Evolutionary conservation across 2,329 filamentous ascomycete genomes (phyloP).

Genomic region (Atkinsonella hypoxylon): DNA sequence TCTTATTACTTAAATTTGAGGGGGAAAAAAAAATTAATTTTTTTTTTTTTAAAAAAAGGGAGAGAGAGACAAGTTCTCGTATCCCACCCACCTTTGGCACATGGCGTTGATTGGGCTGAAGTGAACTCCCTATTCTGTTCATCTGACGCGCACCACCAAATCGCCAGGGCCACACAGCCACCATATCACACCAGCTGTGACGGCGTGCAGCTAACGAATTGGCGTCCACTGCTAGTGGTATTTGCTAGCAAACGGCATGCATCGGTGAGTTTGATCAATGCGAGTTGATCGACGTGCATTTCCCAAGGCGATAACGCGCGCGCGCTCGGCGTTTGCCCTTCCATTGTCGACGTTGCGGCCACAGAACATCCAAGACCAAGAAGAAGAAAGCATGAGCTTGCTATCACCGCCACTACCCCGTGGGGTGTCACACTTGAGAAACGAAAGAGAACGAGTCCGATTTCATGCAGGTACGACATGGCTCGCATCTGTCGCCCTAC

Average conservation of each 20-base stretch:
- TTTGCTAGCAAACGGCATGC: neutral
- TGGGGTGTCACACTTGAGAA: neutral
- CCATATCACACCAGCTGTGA: neutral
- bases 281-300: neutral
- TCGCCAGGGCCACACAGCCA: neutral
- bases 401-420: neutral
- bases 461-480: constrained; percentile 2
- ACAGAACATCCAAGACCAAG: too few relatives aligned
- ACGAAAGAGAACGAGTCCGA: neutral
- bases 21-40: too few relatives aligned
- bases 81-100: too few relatives aligned
- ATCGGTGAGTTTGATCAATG: neutral
- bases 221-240: neutral
- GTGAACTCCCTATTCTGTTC: too few relatives aligned
- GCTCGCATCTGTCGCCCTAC: neutral
- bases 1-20: too few relatives aligned
- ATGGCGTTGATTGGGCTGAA: too few relatives aligned
- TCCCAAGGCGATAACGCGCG: too few relatives aligned
- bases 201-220: neutral
- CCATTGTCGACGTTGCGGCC: too few relatives aligned
- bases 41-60: too few relatives aligned
- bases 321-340: too few relatives aligned
- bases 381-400: too few relatives aligned
- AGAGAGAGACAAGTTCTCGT: too few relatives aligned
- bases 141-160: neutral